Evolutionary conservation across 2,329 filamentous ascomycete species (phyloP), one percentile per base, ranked within the genome.

Genomic region (Talaromyces sp.): DNA sequence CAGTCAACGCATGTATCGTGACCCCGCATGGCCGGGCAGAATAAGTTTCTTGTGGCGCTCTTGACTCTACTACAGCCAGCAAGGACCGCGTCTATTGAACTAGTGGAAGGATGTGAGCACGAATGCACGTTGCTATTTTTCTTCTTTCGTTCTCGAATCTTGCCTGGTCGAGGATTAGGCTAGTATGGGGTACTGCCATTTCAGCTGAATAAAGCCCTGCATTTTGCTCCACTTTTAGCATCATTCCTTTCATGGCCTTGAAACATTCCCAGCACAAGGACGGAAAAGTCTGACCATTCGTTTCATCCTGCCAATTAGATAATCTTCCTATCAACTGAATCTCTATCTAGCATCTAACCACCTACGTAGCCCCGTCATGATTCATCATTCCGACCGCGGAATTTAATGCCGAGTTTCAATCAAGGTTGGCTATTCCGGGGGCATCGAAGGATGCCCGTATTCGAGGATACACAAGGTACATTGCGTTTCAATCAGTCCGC

Each of bases 121-220:
- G 23, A 42, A 50, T 54, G n/a, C 9, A 33, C 55, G 58, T 44
- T 60, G 39, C 58, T 52, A 60, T 54, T 52, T 60, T 60, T 52
- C 58, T 60, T 40, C 23, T 18, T 60, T 42, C 14, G 37, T 61
- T 61, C 59, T 61, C 59, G 59, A 61, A 61, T 40, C 59, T 44
- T 61, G 46, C 59, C 59, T 7, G 25, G 46, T 46, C 48, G 39
- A 61, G 59, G 9, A 44, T 31, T 18, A 40, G 54, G 54, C 28
- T 9, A 40, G 25, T 40, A 57, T 37, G 50, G 50, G 35, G 37
- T 40, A 57, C 33, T 28, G 28, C 28, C 28, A 56, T 16, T 40
- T 39, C 54, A 42, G 54, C 35, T 40, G 54, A 42, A 56, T 16
- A 57, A 18, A 57, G 21, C 35, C 21, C 37, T 39, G 14, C 35